phyloP scores from a whole-genome alignment of 305 asterid species.

The Stenogyne calaminthoides region DNA sequence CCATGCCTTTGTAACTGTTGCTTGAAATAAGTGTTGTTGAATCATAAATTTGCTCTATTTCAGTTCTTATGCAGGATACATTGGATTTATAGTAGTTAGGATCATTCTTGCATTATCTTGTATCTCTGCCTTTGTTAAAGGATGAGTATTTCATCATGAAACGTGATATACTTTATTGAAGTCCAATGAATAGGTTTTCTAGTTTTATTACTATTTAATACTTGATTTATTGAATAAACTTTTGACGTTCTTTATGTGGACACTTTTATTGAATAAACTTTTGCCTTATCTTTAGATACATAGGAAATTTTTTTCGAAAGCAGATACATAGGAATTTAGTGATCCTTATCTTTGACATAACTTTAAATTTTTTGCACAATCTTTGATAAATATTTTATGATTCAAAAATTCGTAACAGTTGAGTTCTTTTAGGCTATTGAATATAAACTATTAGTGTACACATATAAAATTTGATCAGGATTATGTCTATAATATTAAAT shows the following conservation, averaged over 20 bases:
- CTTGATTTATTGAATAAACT: background rate
- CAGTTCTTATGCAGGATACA: background rate
- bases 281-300: slow-evolving; percentile 1
- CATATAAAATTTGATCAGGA: no score
- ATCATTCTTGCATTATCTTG: background rate
- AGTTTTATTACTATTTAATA: background rate
- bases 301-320: background rate
- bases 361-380: no score
- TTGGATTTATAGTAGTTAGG: slow-evolving; percentile 2
- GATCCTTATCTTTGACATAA: no score
- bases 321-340: no score
- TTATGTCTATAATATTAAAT: no score
- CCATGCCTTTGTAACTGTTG: no score
- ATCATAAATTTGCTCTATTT: slow-evolving; percentile 4
- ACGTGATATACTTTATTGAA: background rate
- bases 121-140: background rate
- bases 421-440: no score
- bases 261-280: no score
- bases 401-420: no score
- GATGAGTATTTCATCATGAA: slow-evolving; percentile 5
- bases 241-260: slow-evolving; percentile 3
- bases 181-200: background rate
- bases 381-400: no score
- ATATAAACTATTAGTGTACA: no score
- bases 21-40: no score